Conservation (phyloP, 148 eudicot species). For the Fallopia convolvulus region DNA sequence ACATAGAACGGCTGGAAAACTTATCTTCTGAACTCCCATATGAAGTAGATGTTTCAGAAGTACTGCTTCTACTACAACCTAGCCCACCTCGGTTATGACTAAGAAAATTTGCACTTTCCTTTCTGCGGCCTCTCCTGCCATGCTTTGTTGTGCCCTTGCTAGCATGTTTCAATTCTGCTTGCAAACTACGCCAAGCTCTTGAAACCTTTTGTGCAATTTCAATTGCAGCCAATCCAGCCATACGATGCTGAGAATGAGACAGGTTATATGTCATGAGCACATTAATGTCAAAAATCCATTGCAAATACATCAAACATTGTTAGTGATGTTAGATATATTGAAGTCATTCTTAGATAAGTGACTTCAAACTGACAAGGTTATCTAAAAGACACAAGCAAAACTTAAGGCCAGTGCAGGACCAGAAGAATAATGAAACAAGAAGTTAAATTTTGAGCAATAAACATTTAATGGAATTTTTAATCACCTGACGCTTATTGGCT, state of each 20-base stretch:
- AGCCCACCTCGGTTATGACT: conserved; percentile 97
- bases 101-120: conserved; percentile 44
- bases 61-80: conserved; percentile 82
- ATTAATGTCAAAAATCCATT: background rate
- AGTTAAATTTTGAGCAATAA: background rate
- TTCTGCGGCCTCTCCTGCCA: conserved; percentile 71
- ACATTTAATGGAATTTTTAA: background rate
- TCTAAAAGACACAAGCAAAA: background rate
- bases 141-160: conserved; percentile 55
- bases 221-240: conserved; percentile 98
- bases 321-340: background rate
- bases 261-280: conserved; percentile 2
- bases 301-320: conserved; percentile 1
- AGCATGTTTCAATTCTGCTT: conserved; percentile 64
- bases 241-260: conserved; percentile 65
- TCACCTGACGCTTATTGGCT: conserved; percentile 91
- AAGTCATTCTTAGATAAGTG: background rate
- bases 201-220: conserved; percentile 96
- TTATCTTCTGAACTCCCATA: conserved; percentile 50
- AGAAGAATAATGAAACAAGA: background rate
- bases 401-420: background rate
- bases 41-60: conserved; percentile 49
- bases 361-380: background rate
- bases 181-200: conserved; percentile 85
- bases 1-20: conserved; percentile 51